Conservation (phyloP, 495 filamentous ascomycete genomes). For the Cercophora samala region DNA sequence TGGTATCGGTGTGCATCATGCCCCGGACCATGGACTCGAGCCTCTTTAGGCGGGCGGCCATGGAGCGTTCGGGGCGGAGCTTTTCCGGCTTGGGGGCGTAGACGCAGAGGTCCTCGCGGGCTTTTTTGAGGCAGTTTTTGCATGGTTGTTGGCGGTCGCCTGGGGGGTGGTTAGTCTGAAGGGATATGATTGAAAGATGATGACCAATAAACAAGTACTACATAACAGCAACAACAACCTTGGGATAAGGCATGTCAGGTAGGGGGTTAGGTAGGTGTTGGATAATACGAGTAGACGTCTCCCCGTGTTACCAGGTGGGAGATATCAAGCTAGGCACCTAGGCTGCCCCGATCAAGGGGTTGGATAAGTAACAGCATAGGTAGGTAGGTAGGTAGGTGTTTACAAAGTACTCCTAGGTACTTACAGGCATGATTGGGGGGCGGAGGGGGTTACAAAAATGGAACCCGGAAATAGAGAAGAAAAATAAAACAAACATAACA, state of each 20-base stretch:
- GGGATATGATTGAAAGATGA: background rate
- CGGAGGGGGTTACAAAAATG: no score
- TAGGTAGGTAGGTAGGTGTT: no score
- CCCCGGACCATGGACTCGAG: conserved; percentile 53
- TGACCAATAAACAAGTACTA: background rate
- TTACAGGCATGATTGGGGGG: no score
- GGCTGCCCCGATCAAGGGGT: no score
- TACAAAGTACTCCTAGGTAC: no score
- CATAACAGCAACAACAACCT: background rate
- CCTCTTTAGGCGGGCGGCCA: conserved; percentile 50
- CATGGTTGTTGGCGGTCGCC: conserved; percentile 28
- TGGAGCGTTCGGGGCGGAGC: conserved; percentile 36
- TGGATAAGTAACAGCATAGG: no score
- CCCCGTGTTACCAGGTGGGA: no score
- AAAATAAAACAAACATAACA: conserved; percentile 10
- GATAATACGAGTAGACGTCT: no score
- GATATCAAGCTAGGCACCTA: no score
- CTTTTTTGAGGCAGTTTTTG: conserved; percentile 46
- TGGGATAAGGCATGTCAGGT: no score
- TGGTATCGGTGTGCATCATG: conserved; percentile 43
- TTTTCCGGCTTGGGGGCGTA: conserved; percentile 47
- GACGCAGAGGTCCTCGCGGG: conserved; percentile 39
- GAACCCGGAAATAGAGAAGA: background rate
- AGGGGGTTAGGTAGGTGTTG: no score
- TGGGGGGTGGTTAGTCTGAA: background rate